Evolutionary conservation across 1,139 yeast species (phyloP).

Genomic region (Geotrichum restrictum): DNA sequence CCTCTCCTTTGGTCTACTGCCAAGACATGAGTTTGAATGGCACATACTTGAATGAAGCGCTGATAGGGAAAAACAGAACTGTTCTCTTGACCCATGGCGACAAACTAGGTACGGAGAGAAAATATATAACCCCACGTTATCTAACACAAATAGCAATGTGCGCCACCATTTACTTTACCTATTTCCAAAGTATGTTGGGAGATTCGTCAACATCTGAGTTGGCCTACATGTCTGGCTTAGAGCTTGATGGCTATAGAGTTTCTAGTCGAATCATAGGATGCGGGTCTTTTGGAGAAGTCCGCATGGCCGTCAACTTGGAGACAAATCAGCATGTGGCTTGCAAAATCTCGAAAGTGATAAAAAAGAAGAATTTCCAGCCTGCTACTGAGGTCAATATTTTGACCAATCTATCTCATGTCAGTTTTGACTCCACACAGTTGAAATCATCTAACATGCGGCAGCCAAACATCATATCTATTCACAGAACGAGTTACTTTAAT

Average conservation of each 20-base stretch:
- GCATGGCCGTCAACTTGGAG: constrained; percentile 24
- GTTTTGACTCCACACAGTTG: not conserved
- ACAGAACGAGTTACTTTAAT: constrained; percentile 22
- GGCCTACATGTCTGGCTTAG: constrained; percentile 26
- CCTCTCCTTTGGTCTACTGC: constrained; percentile 50
- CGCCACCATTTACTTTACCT: constrained; percentile 33
- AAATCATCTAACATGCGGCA: constrained; percentile 10
- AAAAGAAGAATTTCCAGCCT: constrained; percentile 23
- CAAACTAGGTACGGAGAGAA: constrained; percentile 34
- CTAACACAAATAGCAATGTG: constrained; percentile 36
- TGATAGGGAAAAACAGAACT: constrained; percentile 38
- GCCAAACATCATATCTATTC: constrained; percentile 30
- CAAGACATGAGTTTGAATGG: constrained; percentile 57
- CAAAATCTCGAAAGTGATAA: constrained; percentile 25
- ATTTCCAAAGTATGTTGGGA: constrained; percentile 27
- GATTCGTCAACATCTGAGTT: constrained; percentile 23
- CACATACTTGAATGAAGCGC: constrained; percentile 44
- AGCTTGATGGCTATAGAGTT: constrained; percentile 44
- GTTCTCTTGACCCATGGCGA: constrained; percentile 48
- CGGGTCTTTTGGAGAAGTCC: constrained; percentile 61
- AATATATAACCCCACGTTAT: not conserved
- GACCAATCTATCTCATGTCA: constrained; percentile 26
- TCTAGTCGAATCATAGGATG: constrained; percentile 48
- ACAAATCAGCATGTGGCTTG: constrained; percentile 31
- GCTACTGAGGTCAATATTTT: constrained; percentile 28